Conservation (phyloP, 441 rosid genomes). For the Adansonia madagascariensis region DNA sequence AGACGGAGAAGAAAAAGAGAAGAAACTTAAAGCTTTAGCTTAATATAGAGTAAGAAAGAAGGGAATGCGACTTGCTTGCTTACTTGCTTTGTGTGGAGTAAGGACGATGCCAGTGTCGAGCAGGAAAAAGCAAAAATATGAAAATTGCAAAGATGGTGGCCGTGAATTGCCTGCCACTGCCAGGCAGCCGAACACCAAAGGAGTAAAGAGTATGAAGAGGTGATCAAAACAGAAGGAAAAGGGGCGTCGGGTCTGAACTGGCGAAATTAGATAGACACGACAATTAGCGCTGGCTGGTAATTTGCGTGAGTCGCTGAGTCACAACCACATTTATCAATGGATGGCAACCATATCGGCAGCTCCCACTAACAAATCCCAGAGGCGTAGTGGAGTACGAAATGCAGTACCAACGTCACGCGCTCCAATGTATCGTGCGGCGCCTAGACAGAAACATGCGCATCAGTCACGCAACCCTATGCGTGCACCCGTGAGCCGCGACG, state of each 20-base stretch:
- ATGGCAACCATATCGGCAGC: neutral
- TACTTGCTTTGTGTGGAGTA: neutral
- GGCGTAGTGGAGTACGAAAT: neutral
- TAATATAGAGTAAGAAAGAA: neutral
- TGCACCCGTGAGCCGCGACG: neutral
- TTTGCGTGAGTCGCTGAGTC: constrained; percentile 1
- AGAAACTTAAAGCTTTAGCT: neutral
- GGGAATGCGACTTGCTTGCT: constrained; percentile 2
- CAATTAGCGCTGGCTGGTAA: neutral
- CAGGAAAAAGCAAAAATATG: neutral
- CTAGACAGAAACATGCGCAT: neutral
- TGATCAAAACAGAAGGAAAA: neutral
- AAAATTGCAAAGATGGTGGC: neutral
- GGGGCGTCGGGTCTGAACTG: no score
- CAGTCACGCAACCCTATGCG: neutral
- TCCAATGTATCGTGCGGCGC: neutral
- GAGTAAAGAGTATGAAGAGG: neutral
- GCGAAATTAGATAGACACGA: neutral
- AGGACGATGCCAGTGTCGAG: neutral
- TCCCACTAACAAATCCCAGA: neutral
- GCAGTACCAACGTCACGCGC: constrained; percentile 3
- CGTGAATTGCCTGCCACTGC: no score
- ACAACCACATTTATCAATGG: neutral
- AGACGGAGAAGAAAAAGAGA: neutral
- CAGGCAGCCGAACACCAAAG: no score